phyloP scores from a whole-genome alignment of 805 yeast genomes.

The Novakomyces olei region DNA sequence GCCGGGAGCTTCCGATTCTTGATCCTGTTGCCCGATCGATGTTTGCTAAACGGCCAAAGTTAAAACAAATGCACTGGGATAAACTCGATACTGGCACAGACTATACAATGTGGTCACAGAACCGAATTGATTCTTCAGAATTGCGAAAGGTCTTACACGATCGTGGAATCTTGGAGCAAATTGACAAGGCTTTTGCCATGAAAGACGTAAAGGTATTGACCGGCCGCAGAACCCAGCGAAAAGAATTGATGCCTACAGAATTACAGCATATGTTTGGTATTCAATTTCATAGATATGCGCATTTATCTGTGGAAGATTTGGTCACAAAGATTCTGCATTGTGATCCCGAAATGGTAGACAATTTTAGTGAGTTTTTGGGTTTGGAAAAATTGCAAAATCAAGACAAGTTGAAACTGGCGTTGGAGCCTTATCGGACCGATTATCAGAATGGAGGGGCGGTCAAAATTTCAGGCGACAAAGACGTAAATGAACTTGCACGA shows the following conservation, averaged over 20 bases:
- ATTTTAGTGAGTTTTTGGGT: conserved; percentile 56
- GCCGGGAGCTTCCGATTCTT: conserved; percentile 9
- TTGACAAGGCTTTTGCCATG: conserved; percentile 74
- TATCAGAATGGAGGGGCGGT: conserved; percentile 29
- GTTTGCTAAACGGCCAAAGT: conserved; percentile 24
- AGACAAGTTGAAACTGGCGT: neutral
- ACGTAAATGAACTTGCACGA: conserved; percentile 56
- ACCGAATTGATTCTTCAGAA: conserved; percentile 11
- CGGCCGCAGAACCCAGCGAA: conserved; percentile 29
- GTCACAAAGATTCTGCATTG: conserved; percentile 55
- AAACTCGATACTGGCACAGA: conserved; percentile 55
- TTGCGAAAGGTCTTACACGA: conserved; percentile 42
- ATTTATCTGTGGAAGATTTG: conserved; percentile 38
- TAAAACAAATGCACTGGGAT: conserved; percentile 96
- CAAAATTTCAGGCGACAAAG: conserved; percentile 33
- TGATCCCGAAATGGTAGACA: conserved; percentile 45
- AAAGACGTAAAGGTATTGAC: conserved; percentile 32
- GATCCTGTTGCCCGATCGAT: conserved; percentile 11
- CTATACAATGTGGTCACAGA: conserved; percentile 60
- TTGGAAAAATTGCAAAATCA: conserved; percentile 11
- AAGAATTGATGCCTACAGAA: conserved; percentile 54
- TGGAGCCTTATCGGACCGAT: conserved; percentile 49
- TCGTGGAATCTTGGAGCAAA: conserved; percentile 61
- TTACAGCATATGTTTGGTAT: conserved; percentile 88
- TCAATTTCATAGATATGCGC: conserved; percentile 59